Percentiles rank a stretch among this genome's conserved stretches.
phyloP scores from a whole-genome alignment of 768 basidiomycete genomes.

The Pisolithus albus region DNA sequence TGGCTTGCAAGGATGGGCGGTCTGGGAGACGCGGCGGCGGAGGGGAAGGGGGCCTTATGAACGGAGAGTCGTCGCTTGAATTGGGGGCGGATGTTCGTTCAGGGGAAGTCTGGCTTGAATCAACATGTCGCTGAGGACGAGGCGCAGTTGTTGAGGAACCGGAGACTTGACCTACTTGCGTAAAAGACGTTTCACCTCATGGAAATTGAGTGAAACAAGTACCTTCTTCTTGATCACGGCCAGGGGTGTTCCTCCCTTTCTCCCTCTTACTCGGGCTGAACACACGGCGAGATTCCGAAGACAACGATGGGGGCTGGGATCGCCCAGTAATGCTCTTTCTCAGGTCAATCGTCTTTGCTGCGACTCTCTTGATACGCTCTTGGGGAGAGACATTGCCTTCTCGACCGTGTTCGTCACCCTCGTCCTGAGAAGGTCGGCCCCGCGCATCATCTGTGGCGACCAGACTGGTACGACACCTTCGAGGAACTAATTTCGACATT shows the following conservation, averaged over 20 bases:
- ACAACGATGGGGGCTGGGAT: constrained; percentile 25
- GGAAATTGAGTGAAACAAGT: constrained; percentile 19
- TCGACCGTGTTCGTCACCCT: constrained; percentile 22
- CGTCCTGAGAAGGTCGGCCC: constrained; percentile 26
- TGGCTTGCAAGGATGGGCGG: constrained; percentile 44
- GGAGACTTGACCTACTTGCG: constrained; percentile 9
- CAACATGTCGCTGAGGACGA: constrained; percentile 5
- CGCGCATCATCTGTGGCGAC: constrained; percentile 15
- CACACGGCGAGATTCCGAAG: constrained; percentile 41
- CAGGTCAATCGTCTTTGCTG: constrained; percentile 57
- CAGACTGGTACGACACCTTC: constrained; percentile 15
- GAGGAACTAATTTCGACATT: constrained; percentile 23
- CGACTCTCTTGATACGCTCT: constrained; percentile 48
- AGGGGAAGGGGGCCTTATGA: constrained; percentile 71
- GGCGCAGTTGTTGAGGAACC: constrained; percentile 24
- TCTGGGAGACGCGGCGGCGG: constrained; percentile 33
- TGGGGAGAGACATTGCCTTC: constrained; percentile 26
- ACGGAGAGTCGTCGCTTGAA: constrained; percentile 49
- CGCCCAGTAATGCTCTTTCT: constrained; percentile 49
- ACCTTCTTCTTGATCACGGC: constrained; percentile 25
- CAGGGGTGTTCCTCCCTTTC: constrained; percentile 37
- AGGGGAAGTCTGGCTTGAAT: constrained; percentile 1
- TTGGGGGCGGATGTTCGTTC: constrained; percentile 8
- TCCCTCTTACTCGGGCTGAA: constrained; percentile 51
- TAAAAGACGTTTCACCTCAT: constrained; percentile 1